Percentiles rank a stretch among this genome's conserved stretches.
Conservation (phyloP, 352 stramenopile genomes). For the Saprolegnia diclina region DNA sequence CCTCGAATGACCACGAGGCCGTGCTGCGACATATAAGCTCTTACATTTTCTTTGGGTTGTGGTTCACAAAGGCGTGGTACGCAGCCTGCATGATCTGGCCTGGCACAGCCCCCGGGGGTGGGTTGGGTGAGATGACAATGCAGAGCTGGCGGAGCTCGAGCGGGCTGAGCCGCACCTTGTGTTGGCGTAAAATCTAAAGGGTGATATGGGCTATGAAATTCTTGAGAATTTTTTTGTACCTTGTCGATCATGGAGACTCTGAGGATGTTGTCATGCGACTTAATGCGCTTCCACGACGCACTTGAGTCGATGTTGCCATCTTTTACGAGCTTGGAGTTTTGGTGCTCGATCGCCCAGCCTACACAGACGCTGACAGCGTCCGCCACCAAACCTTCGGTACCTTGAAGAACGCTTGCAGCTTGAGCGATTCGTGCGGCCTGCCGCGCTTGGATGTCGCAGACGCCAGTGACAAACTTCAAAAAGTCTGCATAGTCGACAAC, state of each 20-base stretch:
- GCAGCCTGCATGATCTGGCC: conserved; percentile 53
- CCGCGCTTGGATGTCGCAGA: conserved; percentile 57
- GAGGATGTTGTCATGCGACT: conserved; percentile 48
- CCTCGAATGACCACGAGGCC: neutral
- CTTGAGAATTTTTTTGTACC: neutral
- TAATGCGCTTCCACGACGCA: conserved; percentile 62
- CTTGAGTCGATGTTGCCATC: conserved; percentile 75
- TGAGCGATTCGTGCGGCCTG: conserved; percentile 48
- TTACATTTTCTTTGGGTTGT: conserved; percentile 75
- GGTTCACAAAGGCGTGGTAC: conserved; percentile 76
- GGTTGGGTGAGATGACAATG: conserved; percentile 49
- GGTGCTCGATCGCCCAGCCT: conserved; percentile 61
- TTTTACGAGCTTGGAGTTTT: conserved; percentile 70
- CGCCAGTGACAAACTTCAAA: conserved; percentile 64
- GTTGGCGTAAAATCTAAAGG: conserved; percentile 48
- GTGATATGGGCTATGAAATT: neutral
- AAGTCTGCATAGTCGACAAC: conserved; percentile 77
- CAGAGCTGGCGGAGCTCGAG: conserved; percentile 52
- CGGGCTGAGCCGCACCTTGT: conserved; percentile 43
- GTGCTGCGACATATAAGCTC: conserved; percentile 15
- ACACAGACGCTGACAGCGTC: neutral
- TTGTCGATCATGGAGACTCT: conserved; percentile 49
- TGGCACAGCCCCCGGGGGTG: conserved; percentile 32
- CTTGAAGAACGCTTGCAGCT: conserved; percentile 53
- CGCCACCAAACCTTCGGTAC: neutral